Conservation (phyloP, 2,329 filamentous ascomycete species). For the Xylaria sp. region DNA sequence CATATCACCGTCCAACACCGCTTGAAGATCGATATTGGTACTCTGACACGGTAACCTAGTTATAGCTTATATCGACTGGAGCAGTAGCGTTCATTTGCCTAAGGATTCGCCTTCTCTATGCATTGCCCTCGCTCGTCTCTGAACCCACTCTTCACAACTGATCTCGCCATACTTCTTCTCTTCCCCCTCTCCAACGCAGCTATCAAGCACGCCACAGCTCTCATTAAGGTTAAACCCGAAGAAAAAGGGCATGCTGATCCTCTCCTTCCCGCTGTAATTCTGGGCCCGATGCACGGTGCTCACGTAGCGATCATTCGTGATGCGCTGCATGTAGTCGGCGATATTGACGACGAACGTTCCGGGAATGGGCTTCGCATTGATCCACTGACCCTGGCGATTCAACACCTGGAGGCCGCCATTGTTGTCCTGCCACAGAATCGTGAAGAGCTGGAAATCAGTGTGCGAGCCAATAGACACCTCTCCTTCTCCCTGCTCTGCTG, state of each 20-base stretch:
- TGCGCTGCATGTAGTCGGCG: constrained; percentile 55
- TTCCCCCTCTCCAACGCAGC: constrained; percentile 51
- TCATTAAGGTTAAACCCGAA: constrained; percentile 53
- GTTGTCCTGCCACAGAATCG: constrained; percentile 58
- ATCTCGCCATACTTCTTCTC: constrained; percentile 53
- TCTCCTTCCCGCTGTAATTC: constrained; percentile 51
- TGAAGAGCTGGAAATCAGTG: constrained; percentile 61
- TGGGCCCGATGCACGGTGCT: constrained; percentile 55
- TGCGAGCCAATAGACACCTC: constrained; percentile 56
- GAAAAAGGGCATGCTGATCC: constrained; percentile 56
- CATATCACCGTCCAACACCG: too few relatives aligned
- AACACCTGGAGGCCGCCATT: constrained; percentile 58
- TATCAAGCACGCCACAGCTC: constrained; percentile 54
- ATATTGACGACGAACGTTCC: constrained; percentile 59
- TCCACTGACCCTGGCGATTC: constrained; percentile 57
- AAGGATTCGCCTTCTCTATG: constrained; percentile 36
- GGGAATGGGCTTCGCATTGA: constrained; percentile 55
- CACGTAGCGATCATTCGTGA: constrained; percentile 56
- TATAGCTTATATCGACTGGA: not conserved
- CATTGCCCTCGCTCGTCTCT: constrained; percentile 51
- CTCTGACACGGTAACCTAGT: too few relatives aligned
- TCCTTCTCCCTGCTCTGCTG: not conserved
- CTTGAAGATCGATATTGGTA: not conserved
- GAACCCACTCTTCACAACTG: constrained; percentile 54
- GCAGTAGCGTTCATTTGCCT: constrained; percentile 1